A percentile compares a stretch with the other conserved stretches of the same genome.
Conservation (phyloP, 768 basidiomycete genomes). For the Phaeotremella skinneri region DNA sequence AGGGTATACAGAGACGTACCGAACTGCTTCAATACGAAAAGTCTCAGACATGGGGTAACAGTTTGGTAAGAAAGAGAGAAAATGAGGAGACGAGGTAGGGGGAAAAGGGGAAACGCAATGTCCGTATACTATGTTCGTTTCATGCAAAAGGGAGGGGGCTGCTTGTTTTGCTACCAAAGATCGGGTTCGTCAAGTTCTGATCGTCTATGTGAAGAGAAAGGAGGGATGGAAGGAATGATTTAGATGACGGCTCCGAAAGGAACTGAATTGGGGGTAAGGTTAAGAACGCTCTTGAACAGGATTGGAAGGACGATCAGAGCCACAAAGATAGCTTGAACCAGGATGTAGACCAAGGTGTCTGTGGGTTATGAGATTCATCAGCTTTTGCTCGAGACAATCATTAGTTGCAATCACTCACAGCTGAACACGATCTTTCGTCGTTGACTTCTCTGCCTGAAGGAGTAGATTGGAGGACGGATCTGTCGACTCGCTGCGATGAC, state of each 20-base stretch:
- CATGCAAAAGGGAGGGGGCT: background rate
- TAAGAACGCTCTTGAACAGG: conserved; percentile 64
- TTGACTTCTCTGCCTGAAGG: conserved; percentile 81
- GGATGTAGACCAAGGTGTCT: conserved; percentile 70
- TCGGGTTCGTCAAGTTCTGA: no score
- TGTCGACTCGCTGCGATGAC: conserved; percentile 43
- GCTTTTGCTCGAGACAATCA: background rate
- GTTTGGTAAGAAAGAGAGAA: no score
- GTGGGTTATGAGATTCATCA: conserved; percentile 36
- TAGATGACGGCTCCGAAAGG: conserved; percentile 47
- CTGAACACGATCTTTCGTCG: conserved; percentile 76
- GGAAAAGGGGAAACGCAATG: background rate
- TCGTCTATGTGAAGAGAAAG: background rate
- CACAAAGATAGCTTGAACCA: conserved; percentile 67
- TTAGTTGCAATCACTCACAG: conserved; percentile 36
- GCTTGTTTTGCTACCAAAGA: no score
- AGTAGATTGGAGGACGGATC: conserved; percentile 70
- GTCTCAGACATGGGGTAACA: no score
- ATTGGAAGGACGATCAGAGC: conserved; percentile 61
- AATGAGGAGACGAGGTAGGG: background rate
- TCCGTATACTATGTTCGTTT: background rate
- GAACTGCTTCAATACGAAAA: background rate
- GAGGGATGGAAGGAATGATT: background rate
- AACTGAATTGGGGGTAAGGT: conserved; percentile 51
- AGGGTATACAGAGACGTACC: no score